Conservation (phyloP, 805 yeast species). For the Scheffersomyces lignosus region DNA sequence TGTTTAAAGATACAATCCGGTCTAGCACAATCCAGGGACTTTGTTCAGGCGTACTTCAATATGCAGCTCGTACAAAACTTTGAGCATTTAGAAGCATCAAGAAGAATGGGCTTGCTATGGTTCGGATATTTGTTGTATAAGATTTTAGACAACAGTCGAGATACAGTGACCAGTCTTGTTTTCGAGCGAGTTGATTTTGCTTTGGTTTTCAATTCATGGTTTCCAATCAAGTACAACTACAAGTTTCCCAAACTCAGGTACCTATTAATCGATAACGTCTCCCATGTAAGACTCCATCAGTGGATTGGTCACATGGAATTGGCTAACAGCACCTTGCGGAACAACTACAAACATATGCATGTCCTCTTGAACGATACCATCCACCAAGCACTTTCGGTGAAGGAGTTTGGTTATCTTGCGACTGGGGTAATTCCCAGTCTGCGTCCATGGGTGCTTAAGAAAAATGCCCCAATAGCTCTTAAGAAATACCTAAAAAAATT, state of each 20-base stretch:
- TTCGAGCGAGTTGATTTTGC: slow-evolving; percentile 3
- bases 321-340: neutral
- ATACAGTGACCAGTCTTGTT: neutral
- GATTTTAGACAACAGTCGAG: neutral
- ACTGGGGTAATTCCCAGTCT: too few species aligned
- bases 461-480: too few species aligned
- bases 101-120: neutral
- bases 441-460: too few species aligned
- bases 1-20: neutral
- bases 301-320: too few species aligned
- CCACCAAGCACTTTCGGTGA: too few species aligned
- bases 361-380: too few species aligned
- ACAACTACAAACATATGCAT: too few species aligned
- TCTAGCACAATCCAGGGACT: neutral
- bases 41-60: neutral
- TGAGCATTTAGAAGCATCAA: neutral
- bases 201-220: slow-evolving; percentile 1
- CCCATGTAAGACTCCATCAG: neutral
- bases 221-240: neutral
- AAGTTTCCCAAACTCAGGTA: neutral
- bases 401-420: too few species aligned
- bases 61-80: neutral
- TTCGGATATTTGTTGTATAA: neutral
- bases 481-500: too few species aligned
- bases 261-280: slow-evolving; percentile 1